Evolutionary conservation across 768 basidiomycete species (phyloP).

Genomic region (Daedalea quercina): DNA sequence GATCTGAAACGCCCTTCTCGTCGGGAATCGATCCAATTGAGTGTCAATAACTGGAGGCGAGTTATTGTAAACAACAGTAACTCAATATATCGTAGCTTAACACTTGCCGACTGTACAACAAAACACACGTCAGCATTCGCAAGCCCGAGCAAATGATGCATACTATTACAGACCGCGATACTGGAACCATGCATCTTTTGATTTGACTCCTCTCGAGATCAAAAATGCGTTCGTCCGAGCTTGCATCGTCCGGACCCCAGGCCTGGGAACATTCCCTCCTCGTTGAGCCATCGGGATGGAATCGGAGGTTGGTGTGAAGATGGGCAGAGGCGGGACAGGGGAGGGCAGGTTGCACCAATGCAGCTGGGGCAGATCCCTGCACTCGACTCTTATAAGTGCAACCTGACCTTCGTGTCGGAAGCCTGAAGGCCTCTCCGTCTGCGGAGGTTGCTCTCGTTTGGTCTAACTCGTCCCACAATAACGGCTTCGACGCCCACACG

Average conservation of each 20-base stretch:
- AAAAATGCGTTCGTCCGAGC: background rate
- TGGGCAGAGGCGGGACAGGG: too few species aligned
- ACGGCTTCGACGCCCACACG: too few species aligned
- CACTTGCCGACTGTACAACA: background rate
- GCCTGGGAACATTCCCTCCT: too few species aligned
- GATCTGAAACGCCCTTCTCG: constrained; percentile 4
- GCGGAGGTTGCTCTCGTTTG: too few species aligned
- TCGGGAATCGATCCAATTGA: background rate
- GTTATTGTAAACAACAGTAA: background rate
- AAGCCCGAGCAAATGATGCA: background rate
- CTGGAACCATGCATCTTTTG: background rate
- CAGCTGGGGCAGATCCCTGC: too few species aligned
- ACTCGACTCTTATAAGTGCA: too few species aligned
- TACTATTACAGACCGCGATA: background rate
- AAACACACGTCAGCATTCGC: background rate
- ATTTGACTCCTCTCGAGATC: background rate
- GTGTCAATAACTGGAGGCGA: background rate
- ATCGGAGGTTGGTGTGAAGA: too few species aligned
- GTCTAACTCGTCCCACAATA: too few species aligned
- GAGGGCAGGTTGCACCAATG: too few species aligned
- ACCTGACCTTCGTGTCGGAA: too few species aligned
- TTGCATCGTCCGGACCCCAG: background rate
- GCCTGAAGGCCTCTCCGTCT: too few species aligned
- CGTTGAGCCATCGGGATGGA: too few species aligned
- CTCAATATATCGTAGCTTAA: background rate